phyloP scores from a whole-genome alignment of 306 rosid species.

The Castanea sativa region DNA sequence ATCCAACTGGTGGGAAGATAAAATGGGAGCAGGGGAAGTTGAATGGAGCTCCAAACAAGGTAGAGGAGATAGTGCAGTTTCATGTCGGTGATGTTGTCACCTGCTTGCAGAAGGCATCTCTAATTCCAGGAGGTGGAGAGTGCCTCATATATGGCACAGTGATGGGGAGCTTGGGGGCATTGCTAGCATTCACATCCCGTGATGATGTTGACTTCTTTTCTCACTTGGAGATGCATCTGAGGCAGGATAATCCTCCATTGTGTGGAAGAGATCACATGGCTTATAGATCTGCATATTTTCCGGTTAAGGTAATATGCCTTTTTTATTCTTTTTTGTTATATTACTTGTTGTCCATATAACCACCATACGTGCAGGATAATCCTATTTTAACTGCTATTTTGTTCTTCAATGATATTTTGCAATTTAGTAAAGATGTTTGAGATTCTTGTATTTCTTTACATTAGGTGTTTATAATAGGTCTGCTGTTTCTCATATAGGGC shows the following conservation, averaged over 20 bases:
- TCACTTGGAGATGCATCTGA: constrained; percentile 95
- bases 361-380: background rate
- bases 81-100: constrained; percentile 85
- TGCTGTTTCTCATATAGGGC: background rate
- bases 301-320: constrained; percentile 67
- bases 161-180: constrained; percentile 97
- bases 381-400: background rate
- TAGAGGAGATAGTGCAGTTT: constrained; percentile 91
- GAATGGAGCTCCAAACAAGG: constrained; percentile 96
- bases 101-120: constrained; percentile 91
- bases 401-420: too few relatives aligned
- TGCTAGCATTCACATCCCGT: constrained; percentile 92
- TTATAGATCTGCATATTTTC: constrained; percentile 93
- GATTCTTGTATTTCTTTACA: background rate
- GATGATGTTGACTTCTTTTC: constrained; percentile 98
- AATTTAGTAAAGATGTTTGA: background rate
- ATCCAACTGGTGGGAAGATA: constrained; percentile 96
- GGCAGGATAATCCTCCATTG: constrained; percentile 96
- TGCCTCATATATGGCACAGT: constrained; percentile 85
- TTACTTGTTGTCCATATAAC: background rate
- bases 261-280: constrained; percentile 99
- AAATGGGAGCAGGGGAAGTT: constrained; percentile 97
- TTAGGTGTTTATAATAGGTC: background rate
- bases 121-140: constrained; percentile 96
- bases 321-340: constrained; percentile 5